A percentile compares a stretch with the other conserved stretches of the same genome.
These are phyloP conservation scores for Potentilla sterilis DNA, from an alignment of 306 rosid genomes.

Conservation along the genomic window DNA sequence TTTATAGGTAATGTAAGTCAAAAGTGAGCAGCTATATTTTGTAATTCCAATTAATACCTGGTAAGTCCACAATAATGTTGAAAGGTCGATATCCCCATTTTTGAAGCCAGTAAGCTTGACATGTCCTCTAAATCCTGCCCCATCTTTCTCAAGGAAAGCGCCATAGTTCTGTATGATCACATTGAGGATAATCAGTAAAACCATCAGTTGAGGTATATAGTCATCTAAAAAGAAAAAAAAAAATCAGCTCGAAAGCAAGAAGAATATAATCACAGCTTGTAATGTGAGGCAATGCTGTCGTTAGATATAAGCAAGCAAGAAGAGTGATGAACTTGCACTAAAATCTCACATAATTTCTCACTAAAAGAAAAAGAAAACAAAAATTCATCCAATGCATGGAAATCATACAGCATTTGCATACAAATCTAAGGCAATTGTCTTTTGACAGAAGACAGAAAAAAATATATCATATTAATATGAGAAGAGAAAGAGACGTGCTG, in stretches of 20 bases:
- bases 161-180: conserved; percentile 71
- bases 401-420: neutral
- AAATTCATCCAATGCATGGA: neutral
- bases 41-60: conserved; percentile 53
- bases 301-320: neutral
- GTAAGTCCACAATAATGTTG: conserved; percentile 77
- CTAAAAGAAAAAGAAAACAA: neutral
- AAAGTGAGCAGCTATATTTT: neutral
- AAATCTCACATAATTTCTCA: neutral
- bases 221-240: neutral
- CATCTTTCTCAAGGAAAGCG: conserved; percentile 88
- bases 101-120: conserved; percentile 69
- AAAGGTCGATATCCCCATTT: conserved; percentile 73
- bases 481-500: neutral
- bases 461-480: neutral
- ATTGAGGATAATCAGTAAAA: conserved; percentile 22
- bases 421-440: neutral
- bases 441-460: neutral
- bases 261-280: neutral
- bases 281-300: neutral
- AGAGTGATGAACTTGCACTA: neutral
- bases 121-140: conserved; percentile 81
- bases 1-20: neutral
- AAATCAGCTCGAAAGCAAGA: neutral
- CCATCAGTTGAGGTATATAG: conserved; percentile 1